Conservation (phyloP, 2,329 filamentous ascomycete genomes). For the Curvularia lunata region DNA sequence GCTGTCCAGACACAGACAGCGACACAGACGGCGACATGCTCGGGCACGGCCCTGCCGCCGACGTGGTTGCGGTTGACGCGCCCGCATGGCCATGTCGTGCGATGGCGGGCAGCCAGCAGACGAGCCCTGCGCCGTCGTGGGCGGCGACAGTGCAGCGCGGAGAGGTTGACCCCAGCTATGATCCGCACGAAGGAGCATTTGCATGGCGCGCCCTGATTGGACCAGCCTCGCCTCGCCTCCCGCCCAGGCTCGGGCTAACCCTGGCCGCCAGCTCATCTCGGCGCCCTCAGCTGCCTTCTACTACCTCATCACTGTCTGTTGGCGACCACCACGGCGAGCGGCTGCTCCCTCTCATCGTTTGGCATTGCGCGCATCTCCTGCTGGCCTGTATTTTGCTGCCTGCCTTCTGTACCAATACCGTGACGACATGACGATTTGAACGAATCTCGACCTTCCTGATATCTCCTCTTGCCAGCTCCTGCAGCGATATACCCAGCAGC, state of each 20-base stretch:
- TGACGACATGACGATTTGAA: conserved; percentile 28
- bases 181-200: conserved; percentile 18
- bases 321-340: conserved; percentile 25
- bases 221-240: conserved; percentile 17
- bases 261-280: conserved; percentile 17
- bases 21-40: background rate
- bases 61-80: background rate
- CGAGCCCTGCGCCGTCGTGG: conserved; percentile 5
- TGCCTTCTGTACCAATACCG: conserved; percentile 20
- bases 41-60: background rate
- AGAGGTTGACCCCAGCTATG: conserved; percentile 3
- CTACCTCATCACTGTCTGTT: conserved; percentile 28
- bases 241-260: conserved; percentile 9
- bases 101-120: background rate
- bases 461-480: conserved; percentile 27
- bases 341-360: conserved; percentile 20
- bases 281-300: conserved; percentile 31
- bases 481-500: conserved; percentile 37
- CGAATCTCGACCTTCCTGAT: conserved; percentile 7
- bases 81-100: background rate
- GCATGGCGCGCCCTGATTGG: conserved; percentile 13
- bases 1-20: background rate
- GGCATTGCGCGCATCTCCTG: conserved; percentile 27
- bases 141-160: conserved; percentile 2
- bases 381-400: conserved; percentile 19